These are phyloP conservation scores for Laburnicola sp. DNA, from an alignment of 2,329 filamentous ascomycete species.

Conservation along the genomic window DNA sequence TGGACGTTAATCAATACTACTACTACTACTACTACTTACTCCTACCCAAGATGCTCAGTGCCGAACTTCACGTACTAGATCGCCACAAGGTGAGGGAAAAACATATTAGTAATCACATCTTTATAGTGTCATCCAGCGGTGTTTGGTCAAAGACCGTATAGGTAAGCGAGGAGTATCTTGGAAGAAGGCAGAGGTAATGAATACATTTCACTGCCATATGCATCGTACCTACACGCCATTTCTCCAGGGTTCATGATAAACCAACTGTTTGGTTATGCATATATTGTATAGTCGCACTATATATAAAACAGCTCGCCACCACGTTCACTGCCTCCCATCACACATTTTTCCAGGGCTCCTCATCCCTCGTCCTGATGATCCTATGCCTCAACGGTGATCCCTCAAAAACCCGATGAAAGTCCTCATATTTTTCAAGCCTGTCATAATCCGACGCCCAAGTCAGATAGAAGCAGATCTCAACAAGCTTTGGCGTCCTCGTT, in stretches of 20 bases:
- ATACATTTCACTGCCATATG: not conserved
- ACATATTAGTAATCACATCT: not conserved
- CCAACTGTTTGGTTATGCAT: not conserved
- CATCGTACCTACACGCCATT: not conserved
- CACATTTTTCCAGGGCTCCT: no score
- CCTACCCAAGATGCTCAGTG: not conserved
- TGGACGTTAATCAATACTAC: no score
- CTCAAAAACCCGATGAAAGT: no score
- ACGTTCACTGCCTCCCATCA: no score
- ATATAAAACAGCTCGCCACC: no score
- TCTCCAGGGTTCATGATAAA: not conserved
- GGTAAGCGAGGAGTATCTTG: not conserved
- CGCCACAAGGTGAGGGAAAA: not conserved
- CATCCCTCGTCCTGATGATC: no score
- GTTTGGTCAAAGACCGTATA: not conserved
- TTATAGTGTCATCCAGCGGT: not conserved
- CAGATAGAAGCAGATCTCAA: no score
- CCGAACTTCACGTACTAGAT: not conserved
- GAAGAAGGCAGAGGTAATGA: not conserved
- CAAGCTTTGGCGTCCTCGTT: no score
- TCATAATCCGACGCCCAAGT: no score
- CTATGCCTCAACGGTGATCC: no score
- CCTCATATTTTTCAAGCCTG: no score
- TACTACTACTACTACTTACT: no score
- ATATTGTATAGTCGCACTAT: not conserved